Conservation (phyloP, 495 filamentous ascomycete genomes). For the Aspergillus homomorphus region DNA sequence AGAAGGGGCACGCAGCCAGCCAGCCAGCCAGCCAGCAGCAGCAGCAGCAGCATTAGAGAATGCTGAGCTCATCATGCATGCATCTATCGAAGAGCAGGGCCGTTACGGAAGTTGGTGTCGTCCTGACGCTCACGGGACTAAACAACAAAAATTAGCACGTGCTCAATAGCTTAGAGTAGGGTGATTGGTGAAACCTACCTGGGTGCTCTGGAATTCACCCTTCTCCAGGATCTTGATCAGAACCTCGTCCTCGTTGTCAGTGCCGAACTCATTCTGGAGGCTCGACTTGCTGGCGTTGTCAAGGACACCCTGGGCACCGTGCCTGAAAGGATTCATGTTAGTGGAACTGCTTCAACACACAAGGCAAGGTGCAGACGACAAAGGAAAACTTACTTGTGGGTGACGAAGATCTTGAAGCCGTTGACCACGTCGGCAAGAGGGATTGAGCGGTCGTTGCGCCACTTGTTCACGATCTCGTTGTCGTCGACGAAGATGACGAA, state of each 20-base stretch:
- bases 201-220: constrained; percentile 63
- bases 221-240: constrained; percentile 76
- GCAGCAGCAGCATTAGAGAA: background rate
- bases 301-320: constrained; percentile 77
- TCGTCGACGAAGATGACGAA: constrained; percentile 89
- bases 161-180: background rate
- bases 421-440: constrained; percentile 82
- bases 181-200: constrained; percentile 49
- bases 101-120: constrained; percentile 33
- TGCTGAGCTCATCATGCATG: no score
- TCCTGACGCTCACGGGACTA: constrained; percentile 36
- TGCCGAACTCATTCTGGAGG: constrained; percentile 87
- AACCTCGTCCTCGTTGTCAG: constrained; percentile 68
- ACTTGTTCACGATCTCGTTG: constrained; percentile 65
- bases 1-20: background rate
- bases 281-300: constrained; percentile 69
- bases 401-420: constrained; percentile 85
- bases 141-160: background rate
- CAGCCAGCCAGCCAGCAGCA: constrained; percentile 4
- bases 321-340: constrained; percentile 46
- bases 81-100: constrained; percentile 14
- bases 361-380: background rate
- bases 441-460: constrained; percentile 75
- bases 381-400: constrained; percentile 68
- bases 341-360: no score